Evolutionary conservation across 2,329 filamentous ascomycete species (phyloP).

Genomic region (Cylindrodendrum hubeiense): DNA sequence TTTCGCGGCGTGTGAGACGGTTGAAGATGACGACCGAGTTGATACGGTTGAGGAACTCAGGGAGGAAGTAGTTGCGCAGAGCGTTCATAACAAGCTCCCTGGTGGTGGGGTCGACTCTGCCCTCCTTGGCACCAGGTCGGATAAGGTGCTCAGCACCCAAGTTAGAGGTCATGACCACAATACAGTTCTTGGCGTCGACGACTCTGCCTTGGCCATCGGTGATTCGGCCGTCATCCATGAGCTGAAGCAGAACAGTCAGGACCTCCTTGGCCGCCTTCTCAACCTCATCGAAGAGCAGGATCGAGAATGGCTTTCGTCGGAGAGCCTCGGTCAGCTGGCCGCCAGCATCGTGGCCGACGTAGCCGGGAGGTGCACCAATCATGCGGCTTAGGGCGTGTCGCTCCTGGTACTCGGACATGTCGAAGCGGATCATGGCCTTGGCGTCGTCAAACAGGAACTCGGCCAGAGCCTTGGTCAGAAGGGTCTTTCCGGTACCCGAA

Average conservation of each 20-base stretch:
- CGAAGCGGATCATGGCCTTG: constrained; percentile 98
- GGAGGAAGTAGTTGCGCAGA: constrained; percentile 95
- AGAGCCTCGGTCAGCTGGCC: constrained; percentile 96
- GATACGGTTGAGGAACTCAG: constrained; percentile 99
- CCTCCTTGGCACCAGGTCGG: constrained; percentile 81
- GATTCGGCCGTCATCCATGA: constrained; percentile 99
- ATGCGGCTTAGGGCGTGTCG: constrained; percentile 94
- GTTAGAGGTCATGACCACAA: constrained; percentile 99
- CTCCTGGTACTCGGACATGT: constrained; percentile 99
- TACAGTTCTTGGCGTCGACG: constrained; percentile 96
- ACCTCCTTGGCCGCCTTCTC: constrained; percentile 99
- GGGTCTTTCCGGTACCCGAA: constrained; percentile 96
- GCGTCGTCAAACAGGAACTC: constrained; percentile 98
- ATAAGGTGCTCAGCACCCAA: constrained; percentile 94
- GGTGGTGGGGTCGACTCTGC: constrained; percentile 87
- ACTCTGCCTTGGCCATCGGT: constrained; percentile 97
- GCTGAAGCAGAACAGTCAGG: constrained; percentile 95
- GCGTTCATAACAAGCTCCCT: constrained; percentile 91
- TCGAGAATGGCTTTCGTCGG: constrained; percentile 95
- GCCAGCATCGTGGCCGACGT: constrained; percentile 95
- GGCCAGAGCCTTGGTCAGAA: constrained; percentile 95
- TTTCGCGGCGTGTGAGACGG: constrained; percentile 88
- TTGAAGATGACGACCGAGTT: constrained; percentile 98
- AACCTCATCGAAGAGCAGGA: constrained; percentile 96
- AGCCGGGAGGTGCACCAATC: constrained; percentile 97